Evolutionary conservation across 495 filamentous ascomycete genomes (phyloP), one percentile per base, ranked within the genome.

Genomic region (Talaromyces ruber): DNA sequence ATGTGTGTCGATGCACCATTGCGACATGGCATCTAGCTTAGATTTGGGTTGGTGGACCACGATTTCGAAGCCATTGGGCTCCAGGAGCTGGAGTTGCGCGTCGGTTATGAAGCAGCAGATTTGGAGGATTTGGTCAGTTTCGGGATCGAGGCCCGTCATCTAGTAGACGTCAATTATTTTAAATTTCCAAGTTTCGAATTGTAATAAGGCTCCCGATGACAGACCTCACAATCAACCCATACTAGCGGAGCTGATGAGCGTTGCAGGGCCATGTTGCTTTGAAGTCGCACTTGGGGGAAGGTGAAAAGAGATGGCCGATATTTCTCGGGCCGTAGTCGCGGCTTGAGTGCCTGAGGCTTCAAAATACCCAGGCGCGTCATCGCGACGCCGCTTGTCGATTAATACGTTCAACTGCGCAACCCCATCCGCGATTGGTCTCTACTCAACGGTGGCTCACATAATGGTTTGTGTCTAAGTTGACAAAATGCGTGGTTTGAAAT

Each of bases 91-190:
- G 24, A 98, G 82, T 39, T 92, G 74, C 50, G 82, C 79, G 66
- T 93, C 85, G 7, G 95, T 98, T 69, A 98, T 83, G 75, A 95
- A 89, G 76, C 94, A 98, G 73, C 88, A 94, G 30, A 98, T 88
- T 69, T 95, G 91, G 65, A 98, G 84, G 68, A 98, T 96, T 16
- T 84, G 82, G 67, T 98, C 95, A 21, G 72, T 83, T 29, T 88
- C 83, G 2, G 85, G 77, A 71, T 96, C 80, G 4, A 98, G 85
- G 3, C 94, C 94, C 3, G 95, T 97, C 94, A 98, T 98, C 92
- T 97, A 53, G 43, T n/a, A 11, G 51, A 29, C 29, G 14, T 56
- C 34, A 25, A 18, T 24, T 12, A 11, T 37, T 16, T n/a, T n/a
- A n/a, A n/a, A n/a, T n/a, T n/a, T n/a, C n/a, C n/a, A n/a, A n/a